Evolutionary conservation across 257 asterid genomes (phyloP).

Genomic region (Cynanchum wilfordii): DNA sequence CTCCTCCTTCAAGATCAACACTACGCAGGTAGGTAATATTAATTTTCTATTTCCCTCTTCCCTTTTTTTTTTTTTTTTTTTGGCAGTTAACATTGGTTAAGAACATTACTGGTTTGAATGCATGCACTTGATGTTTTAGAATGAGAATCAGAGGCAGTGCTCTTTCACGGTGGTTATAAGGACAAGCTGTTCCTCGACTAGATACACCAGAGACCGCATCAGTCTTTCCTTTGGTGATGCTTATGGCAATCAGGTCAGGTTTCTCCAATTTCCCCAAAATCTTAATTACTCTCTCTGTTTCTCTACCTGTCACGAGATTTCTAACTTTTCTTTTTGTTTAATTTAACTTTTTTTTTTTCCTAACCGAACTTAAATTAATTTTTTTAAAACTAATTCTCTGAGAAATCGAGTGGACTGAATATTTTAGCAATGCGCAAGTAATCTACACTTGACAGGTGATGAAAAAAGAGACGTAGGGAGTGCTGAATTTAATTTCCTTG

Average conservation of each 20-base stretch:
- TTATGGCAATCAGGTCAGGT: slow-evolving; percentile 98
- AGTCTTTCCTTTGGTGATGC: slow-evolving; percentile 96
- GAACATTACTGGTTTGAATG: background rate
- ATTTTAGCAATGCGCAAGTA: too few species aligned
- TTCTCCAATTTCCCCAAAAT: background rate
- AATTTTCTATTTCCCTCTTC: background rate
- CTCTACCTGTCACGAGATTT: too few species aligned
- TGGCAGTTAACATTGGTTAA: background rate
- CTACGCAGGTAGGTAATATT: slow-evolving; percentile 6
- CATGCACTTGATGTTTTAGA: background rate
- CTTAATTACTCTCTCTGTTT: background rate
- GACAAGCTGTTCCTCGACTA: slow-evolving; percentile 79
- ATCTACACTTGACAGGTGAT: too few species aligned
- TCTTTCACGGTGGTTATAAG: slow-evolving; percentile 59
- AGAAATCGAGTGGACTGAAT: too few species aligned
- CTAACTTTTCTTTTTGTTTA: too few species aligned
- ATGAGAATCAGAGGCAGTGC: slow-evolving; percentile 38
- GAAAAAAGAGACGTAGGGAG: too few species aligned
- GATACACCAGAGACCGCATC: slow-evolving; percentile 67
- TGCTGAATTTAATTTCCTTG: too few species aligned
- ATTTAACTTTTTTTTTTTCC: too few species aligned
- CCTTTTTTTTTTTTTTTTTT: too few species aligned
- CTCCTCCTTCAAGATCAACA: slow-evolving; percentile 12
- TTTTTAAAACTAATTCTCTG: too few species aligned
- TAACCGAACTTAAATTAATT: too few species aligned